Conservation (phyloP, 345 rosid genomes). For the Eucalyptus paniculata region DNA sequence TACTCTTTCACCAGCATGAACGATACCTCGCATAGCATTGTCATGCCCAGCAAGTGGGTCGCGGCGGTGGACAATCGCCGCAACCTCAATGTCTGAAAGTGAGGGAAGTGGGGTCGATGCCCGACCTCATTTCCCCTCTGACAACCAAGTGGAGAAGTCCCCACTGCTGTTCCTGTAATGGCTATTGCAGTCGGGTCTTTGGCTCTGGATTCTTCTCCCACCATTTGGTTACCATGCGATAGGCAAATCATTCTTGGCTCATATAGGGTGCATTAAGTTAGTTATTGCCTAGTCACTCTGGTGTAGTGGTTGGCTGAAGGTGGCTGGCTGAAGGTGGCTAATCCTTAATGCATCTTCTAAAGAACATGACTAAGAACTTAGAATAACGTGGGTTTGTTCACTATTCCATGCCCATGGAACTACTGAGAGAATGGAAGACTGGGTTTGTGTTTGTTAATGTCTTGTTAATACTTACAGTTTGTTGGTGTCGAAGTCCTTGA, state of each 20-base stretch:
- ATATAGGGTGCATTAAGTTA: neutral
- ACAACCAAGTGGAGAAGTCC: slow-evolving; percentile 21
- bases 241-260: slow-evolving; percentile 99
- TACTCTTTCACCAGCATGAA: slow-evolving; percentile 31
- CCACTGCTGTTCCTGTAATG: neutral
- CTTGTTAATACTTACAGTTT: neutral
- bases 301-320: neutral
- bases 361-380: neutral
- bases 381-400: neutral
- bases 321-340: neutral
- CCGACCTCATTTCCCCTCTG: neutral
- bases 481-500: neutral
- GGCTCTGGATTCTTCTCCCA: slow-evolving; percentile 7
- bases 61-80: slow-evolving; percentile 47
- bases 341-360: neutral
- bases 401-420: neutral
- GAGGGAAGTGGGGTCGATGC: slow-evolving; percentile 7
- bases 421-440: neutral
- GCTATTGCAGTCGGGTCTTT: neutral
- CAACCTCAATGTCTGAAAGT: slow-evolving; percentile 45
- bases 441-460: neutral
- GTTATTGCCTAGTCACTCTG: neutral
- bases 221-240: slow-evolving; percentile 31
- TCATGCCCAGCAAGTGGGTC: slow-evolving; percentile 67
- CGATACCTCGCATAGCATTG: slow-evolving; percentile 30